Conservation (phyloP, 345 rosid genomes). For the Leavenworthia alabamica region DNA sequence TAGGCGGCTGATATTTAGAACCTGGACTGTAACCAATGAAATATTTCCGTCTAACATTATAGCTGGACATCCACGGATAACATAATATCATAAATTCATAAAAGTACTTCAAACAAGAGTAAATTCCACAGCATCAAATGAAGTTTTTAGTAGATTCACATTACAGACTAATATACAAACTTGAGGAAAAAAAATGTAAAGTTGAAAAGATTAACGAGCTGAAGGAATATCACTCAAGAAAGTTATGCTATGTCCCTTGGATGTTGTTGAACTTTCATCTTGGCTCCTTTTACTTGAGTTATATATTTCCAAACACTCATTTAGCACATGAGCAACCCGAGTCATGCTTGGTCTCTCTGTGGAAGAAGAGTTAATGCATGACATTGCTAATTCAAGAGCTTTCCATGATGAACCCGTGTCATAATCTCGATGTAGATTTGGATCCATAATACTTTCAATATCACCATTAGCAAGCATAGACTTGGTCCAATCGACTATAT, state of each 20-base stretch:
- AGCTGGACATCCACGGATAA: too few relatives aligned
- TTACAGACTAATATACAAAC: background rate
- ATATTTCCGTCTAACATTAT: too few relatives aligned
- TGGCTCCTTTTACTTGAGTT: background rate
- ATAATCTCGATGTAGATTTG: conserved; percentile 10
- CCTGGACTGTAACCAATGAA: too few relatives aligned
- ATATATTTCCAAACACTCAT: conserved; percentile 24
- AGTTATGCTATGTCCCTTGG: background rate
- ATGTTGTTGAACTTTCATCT: background rate
- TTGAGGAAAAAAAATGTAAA: background rate
- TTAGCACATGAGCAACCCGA: conserved; percentile 24
- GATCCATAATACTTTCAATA: conserved; percentile 21
- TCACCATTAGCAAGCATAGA: conserved; percentile 17
- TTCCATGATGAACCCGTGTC: conserved; percentile 24
- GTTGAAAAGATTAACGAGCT: conserved; percentile 4
- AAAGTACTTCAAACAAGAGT: background rate
- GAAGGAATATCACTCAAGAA: conserved; percentile 19
- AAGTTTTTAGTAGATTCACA: background rate
- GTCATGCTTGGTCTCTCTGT: conserved; percentile 32
- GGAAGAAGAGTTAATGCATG: conserved; percentile 13
- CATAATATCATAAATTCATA: background rate
- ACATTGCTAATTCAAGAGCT: too few relatives aligned
- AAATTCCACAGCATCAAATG: background rate
- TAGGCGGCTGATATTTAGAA: too few relatives aligned
- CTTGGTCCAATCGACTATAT: conserved; percentile 24